Base-by-base conservation (phyloP, 1,284 basidiomycete species). In the Tranzscheliella williamsii region DNA sequence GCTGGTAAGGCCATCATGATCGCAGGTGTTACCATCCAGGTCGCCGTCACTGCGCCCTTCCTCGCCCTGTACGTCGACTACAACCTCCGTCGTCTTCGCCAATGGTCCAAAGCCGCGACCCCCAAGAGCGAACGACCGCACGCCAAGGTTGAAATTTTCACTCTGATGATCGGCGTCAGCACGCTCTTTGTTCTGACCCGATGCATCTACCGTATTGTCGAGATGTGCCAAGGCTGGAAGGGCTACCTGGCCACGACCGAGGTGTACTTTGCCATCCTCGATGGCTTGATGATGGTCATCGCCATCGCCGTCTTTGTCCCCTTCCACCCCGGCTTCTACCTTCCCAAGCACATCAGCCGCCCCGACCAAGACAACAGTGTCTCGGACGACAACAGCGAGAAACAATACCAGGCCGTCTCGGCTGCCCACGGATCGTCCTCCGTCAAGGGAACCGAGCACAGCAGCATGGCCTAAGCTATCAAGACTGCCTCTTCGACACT, bases 161-260 rank as follows among this genome's bases (percentile, higher is more conserved):
- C 23, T 11, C 43, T n/a, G 2, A 30, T 33, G 11, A 56, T 67
- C 21, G 49, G 52, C 18, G 18, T 63, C 40, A 57, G 53, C 29
- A 54, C 63, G 4, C 24, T 58, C 7, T 57, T 63, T 16, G 49
- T 67, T 21, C 35, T 67, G 17, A 30, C 58, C 11, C 42, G 63
- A 33, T 67, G 63, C 48, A 50, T 63, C 39, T 67, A 56, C 32
- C 47, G 63, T 47, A 63, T 63, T 22, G 58, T 57, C 23, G 63
- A 67, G 39, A 57, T 67, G 56, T 42, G 53, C 11, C 38, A 54
- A 4, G 63, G 63, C 21, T 67, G 58, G 58, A 20, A 50, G 4
- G 63, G 63, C 4, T 45, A 57, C 30, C 26, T 67, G 29, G 60
- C 60, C 0, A 57, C 49, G 2, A 52, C 42, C 2, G 49, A 52